phyloP scores from a whole-genome alignment of 768 basidiomycete species.

The Russula griseocarnosa region DNA sequence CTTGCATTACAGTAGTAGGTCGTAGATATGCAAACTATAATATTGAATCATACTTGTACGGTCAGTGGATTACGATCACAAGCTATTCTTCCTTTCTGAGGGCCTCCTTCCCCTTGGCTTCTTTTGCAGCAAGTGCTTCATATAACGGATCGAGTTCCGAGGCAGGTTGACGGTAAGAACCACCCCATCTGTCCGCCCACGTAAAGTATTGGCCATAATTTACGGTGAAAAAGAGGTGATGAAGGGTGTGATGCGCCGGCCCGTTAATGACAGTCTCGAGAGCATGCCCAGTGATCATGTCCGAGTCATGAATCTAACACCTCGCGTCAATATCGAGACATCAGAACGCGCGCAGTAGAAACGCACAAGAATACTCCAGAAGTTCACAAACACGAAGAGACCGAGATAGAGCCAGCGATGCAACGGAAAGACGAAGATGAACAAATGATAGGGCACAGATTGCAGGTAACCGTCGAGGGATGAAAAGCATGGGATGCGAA shows the following conservation, averaged over 20 bases:
- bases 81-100: constrained; percentile 18
- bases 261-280: constrained; percentile 92
- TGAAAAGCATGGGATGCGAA: constrained; percentile 99
- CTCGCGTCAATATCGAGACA: not conserved
- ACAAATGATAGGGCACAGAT: constrained; percentile 92
- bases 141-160: constrained; percentile 80
- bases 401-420: constrained; percentile 80
- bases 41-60: constrained; percentile 10
- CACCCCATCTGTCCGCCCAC: constrained; percentile 80
- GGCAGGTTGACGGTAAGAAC: constrained; percentile 87
- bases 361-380: constrained; percentile 87
- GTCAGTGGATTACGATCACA: not conserved
- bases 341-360: not conserved
- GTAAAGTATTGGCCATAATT: constrained; percentile 99
- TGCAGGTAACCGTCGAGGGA: constrained; percentile 93
- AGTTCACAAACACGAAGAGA: constrained; percentile 88
- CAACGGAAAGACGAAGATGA: constrained; percentile 85
- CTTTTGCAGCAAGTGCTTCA: constrained; percentile 47
- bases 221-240: constrained; percentile 94
- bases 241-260: constrained; percentile 96
- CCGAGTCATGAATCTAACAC: constrained; percentile 90
- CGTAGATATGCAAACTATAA: constrained; percentile 16
- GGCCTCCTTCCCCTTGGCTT: constrained; percentile 19
- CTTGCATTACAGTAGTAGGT: constrained; percentile 19
- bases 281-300: constrained; percentile 92